Evolutionary conservation across 345 rosid species (phyloP).

Genomic region (Aquilaria sinensis): DNA sequence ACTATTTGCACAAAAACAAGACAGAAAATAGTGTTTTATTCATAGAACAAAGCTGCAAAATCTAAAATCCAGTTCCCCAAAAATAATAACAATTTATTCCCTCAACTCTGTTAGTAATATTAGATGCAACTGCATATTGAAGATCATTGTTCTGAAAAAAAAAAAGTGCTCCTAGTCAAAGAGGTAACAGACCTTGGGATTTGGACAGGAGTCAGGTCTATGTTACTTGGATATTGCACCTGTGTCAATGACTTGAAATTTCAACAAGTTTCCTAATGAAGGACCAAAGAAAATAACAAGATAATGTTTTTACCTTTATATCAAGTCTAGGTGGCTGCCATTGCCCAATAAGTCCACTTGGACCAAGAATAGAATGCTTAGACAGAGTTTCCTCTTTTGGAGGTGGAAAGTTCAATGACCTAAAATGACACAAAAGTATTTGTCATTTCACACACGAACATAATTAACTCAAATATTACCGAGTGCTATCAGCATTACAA

Average conservation of each 20-base stretch:
- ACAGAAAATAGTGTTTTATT: not conserved
- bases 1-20: not conserved
- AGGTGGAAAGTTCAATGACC: slow-evolving; percentile 51
- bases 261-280: slow-evolving; percentile 16
- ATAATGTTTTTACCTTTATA: slow-evolving; percentile 39
- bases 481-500: too few relatives aligned
- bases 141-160: too few relatives aligned
- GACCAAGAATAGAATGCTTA: slow-evolving; percentile 88
- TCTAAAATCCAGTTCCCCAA: not conserved
- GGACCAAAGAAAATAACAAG: slow-evolving; percentile 6
- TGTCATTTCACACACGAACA: too few relatives aligned
- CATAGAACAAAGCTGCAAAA: not conserved
- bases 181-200: slow-evolving; percentile 63
- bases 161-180: slow-evolving; percentile 8
- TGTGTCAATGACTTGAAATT: slow-evolving; percentile 20
- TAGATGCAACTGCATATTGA: too few relatives aligned
- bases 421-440: slow-evolving; percentile 18
- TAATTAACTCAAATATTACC: too few relatives aligned
- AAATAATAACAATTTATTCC: too few relatives aligned
- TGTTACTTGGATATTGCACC: slow-evolving; percentile 77
- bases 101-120: too few relatives aligned
- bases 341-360: slow-evolving; percentile 68
- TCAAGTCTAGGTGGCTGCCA: slow-evolving; percentile 76
- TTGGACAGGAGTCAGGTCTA: slow-evolving; percentile 75
- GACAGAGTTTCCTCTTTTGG: slow-evolving; percentile 88